phyloP scores from a whole-genome alignment of 768 basidiomycete species.

The Thelephora ganbajun region DNA sequence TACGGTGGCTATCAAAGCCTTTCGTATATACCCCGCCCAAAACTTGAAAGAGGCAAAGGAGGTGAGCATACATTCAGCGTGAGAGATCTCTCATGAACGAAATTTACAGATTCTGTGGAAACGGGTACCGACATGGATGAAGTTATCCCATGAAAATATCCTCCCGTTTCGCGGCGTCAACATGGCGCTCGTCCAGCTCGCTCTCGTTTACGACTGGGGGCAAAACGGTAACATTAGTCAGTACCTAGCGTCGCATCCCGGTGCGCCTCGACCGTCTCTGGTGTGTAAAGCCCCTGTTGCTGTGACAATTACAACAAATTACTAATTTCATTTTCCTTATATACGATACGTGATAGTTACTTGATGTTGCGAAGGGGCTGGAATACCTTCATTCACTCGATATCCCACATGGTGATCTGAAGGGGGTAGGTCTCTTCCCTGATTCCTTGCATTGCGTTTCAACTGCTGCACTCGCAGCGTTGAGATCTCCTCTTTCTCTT shows the following conservation, averaged over 20 bases:
- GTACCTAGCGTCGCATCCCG: neutral
- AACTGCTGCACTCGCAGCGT: too few species aligned
- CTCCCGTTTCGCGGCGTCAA: neutral
- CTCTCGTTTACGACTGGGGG: neutral
- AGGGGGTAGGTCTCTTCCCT: neutral
- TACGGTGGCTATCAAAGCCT: neutral
- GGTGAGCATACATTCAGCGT: neutral
- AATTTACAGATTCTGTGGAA: neutral
- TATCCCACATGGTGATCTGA: neutral
- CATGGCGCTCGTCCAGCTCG: neutral
- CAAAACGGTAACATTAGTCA: neutral
- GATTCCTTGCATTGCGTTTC: too few species aligned
- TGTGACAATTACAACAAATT: neutral
- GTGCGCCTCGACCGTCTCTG: neutral
- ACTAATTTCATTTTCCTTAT: neutral
- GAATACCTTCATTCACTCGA: neutral
- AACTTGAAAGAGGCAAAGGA: neutral
- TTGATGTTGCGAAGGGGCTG: neutral
- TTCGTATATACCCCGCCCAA: neutral
- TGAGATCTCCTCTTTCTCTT: too few species aligned
- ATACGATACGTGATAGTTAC: neutral
- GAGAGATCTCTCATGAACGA: neutral
- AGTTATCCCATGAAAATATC: neutral
- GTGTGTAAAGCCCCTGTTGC: neutral
- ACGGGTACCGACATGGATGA: neutral